Conservation (phyloP, 225 moss, liverwort and hornwort genomes). For the Bryoerythrophyllum caledonicum region DNA sequence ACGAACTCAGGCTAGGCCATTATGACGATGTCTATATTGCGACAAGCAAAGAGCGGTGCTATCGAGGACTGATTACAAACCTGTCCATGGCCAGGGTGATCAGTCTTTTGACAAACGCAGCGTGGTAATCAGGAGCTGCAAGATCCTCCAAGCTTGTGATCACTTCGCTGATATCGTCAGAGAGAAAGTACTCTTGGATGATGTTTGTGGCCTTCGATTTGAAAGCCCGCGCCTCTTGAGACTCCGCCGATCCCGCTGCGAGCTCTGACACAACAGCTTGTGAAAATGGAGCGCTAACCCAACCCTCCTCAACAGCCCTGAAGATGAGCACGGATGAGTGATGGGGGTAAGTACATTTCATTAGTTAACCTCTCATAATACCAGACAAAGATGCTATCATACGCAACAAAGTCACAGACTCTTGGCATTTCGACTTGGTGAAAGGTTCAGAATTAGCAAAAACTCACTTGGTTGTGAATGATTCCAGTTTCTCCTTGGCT, state of each 20-base stretch:
- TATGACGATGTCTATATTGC: too few relatives aligned
- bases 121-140: conserved; percentile 74
- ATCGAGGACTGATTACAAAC: conserved; percentile 11
- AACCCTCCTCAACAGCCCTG: conserved; percentile 66
- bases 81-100: conserved; percentile 82
- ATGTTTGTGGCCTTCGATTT: conserved; percentile 67
- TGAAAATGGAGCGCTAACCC: conserved; percentile 64
- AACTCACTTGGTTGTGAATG: conserved; percentile 52
- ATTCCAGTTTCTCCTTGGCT: conserved; percentile 61
- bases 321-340: not conserved
- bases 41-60: not conserved
- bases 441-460: not conserved
- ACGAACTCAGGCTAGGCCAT: too few relatives aligned
- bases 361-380: not conserved
- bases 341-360: not conserved
- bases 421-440: not conserved
- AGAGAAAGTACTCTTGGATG: conserved; percentile 84
- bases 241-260: conserved; percentile 40
- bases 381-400: not conserved
- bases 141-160: conserved; percentile 84
- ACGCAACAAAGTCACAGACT: not conserved
- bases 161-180: conserved; percentile 82
- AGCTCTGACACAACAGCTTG: conserved; percentile 46
- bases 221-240: conserved; percentile 58
- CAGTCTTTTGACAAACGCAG: conserved; percentile 70